Evolutionary conservation across 1,139 yeast species (phyloP).

Genomic region (Lodderomyces parapsilosis): DNA sequence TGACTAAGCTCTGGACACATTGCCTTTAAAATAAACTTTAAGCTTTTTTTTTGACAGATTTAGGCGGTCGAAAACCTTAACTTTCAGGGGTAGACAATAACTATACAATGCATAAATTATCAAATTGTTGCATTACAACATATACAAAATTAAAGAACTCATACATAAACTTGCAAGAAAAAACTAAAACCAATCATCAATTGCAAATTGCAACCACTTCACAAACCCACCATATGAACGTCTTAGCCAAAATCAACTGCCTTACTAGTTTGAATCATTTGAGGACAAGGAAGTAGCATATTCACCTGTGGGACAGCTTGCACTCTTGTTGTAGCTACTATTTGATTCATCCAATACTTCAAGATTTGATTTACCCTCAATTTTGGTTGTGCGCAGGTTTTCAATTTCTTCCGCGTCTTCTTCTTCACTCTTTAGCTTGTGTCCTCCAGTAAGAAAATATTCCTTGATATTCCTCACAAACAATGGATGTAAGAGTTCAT

Average conservation of each 20-base stretch:
- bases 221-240: too few species aligned
- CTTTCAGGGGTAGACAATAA: too few species aligned
- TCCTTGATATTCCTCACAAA: constrained; percentile 44
- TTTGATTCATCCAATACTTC: constrained; percentile 5
- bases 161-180: background rate
- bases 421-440: constrained; percentile 21
- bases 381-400: constrained; percentile 1
- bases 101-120: background rate
- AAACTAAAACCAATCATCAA: too few species aligned
- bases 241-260: too few species aligned
- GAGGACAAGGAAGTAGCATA: constrained; percentile 4
- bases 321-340: background rate
- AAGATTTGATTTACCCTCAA: constrained; percentile 2
- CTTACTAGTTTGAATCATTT: constrained; percentile 8
- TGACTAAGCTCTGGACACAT: too few species aligned
- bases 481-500: constrained; percentile 40
- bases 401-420: constrained; percentile 13
- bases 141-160: background rate
- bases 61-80: too few species aligned
- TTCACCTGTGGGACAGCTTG: constrained; percentile 1
- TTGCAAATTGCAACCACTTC: too few species aligned
- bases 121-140: background rate
- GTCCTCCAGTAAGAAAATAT: constrained; percentile 31
- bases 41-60: too few species aligned
- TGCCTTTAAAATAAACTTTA: too few species aligned